Evolutionary conservation across 257 asterid species (phyloP).

Genomic region (Rhazya stricta): DNA sequence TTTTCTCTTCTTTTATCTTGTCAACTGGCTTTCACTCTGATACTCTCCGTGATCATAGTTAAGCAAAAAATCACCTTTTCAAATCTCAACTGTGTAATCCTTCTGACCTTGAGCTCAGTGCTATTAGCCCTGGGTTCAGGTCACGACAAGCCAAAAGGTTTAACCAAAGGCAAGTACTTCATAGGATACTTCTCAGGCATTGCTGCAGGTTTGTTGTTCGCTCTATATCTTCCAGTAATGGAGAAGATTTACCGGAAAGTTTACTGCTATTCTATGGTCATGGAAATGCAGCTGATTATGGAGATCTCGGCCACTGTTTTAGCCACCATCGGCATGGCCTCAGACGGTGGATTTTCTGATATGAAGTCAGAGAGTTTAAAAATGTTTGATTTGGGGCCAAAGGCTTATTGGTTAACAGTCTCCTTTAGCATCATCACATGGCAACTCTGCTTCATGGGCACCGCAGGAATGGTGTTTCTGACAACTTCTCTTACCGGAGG

Average conservation of each 20-base stretch:
- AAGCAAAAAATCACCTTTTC: constrained; percentile 46
- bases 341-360: constrained; percentile 35
- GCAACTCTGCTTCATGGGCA: constrained; percentile 73
- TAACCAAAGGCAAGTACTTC: constrained; percentile 33
- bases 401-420: constrained; percentile 48
- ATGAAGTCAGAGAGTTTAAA: constrained; percentile 34
- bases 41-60: constrained; percentile 50
- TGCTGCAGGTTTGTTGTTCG: constrained; percentile 61
- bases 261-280: constrained; percentile 63
- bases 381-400: constrained; percentile 45
- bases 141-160: constrained; percentile 35
- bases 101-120: constrained; percentile 54
- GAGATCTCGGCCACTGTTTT: constrained; percentile 50
- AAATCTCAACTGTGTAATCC: constrained; percentile 62
- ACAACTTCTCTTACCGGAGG: constrained; percentile 70
- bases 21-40: constrained; percentile 53
- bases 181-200: constrained; percentile 51
- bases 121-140: constrained; percentile 43
- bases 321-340: constrained; percentile 43
- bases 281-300: constrained; percentile 79
- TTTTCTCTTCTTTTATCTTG: constrained; percentile 49
- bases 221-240: constrained; percentile 68
- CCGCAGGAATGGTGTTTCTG: constrained; percentile 73
- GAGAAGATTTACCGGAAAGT: constrained; percentile 48
- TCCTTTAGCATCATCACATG: constrained; percentile 34